Base-by-base conservation (phyloP, 1,284 basidiomycete species). In the Trichosporon sp. region DNA sequence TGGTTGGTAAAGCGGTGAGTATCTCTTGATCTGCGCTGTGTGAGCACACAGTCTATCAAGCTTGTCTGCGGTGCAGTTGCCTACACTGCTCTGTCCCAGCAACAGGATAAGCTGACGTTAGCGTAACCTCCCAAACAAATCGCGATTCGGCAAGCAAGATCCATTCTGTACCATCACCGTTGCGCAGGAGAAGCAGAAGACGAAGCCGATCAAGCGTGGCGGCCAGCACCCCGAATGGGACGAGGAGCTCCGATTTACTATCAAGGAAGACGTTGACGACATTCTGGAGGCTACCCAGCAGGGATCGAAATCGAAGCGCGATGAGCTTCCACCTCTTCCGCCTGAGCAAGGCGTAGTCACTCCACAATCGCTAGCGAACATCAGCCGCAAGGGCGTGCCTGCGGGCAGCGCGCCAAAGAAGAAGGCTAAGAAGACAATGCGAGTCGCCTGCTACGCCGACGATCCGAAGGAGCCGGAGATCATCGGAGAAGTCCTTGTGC, bases 211-310 rank as follows among this genome's bases (percentile, higher is more conserved):
- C 80, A 95, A 92, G 77, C 89, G 79, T 37, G 95, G 96, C 60
- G 96, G 96, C 4, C 95, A 99, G 79, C 93, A 96, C 79, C 96
- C 95, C 8, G 91, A 92, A 78, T 99, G 96, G 95, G 96, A 99
- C 78, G 93, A 96, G 74, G 95, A 99, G 81, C 85, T 99, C 70
- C 89, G 96, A 54, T 99, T 99, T 80, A 89, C 89, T 32, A 84
- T 99, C 65, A 87, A 85, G 70, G 92, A 95, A 74, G 91, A 93
- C 69, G 82, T 85, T 21, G 86, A 90, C 60, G 88, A 89, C 71
- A 83, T 86, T 8, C 78, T 87, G 27, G 82, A 84, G 27, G 81
- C 84, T 59, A 82, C 84, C 37, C 64, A 71, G 54, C 76, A 80
- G 58, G 84, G 82, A 0, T 37, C 70, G 7, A 57, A 58, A 49